Evolutionary conservation across 2,329 filamentous ascomycete species (phyloP).

Genomic region (Xylaria sp.): DNA sequence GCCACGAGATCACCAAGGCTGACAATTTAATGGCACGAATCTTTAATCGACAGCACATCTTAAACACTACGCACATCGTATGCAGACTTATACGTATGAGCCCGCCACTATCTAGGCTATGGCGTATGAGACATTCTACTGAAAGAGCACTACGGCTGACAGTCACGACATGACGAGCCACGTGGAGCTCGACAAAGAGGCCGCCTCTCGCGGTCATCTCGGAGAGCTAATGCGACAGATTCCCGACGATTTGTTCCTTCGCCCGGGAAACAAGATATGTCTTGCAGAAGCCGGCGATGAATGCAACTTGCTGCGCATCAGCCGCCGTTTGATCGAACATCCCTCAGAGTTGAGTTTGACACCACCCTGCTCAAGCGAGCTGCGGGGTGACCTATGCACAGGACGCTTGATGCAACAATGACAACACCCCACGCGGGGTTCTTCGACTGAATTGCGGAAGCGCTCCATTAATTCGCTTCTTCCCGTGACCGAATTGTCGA

Average conservation of each 20-base stretch:
- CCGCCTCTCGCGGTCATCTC: background rate
- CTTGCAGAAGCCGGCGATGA: slow-evolving; percentile 17
- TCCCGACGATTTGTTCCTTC: background rate
- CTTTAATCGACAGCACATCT: background rate
- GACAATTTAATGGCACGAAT: background rate
- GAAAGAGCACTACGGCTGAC: background rate
- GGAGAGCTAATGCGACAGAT: slow-evolving; percentile 1
- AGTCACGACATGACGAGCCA: background rate
- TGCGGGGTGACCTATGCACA: slow-evolving; percentile 24
- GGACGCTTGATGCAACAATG: slow-evolving; percentile 30
- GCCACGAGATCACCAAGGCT: background rate
- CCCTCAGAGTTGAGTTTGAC: slow-evolving; percentile 20
- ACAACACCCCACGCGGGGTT: slow-evolving; percentile 23
- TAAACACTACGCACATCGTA: background rate
- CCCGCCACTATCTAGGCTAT: background rate
- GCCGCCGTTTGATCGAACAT: slow-evolving; percentile 20
- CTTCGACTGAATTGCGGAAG: background rate
- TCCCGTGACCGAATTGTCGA: background rate
- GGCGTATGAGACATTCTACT: background rate
- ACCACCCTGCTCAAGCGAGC: slow-evolving; percentile 22
- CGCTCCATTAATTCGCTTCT: background rate
- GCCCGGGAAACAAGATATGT: slow-evolving; percentile 11
- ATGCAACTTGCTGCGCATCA: background rate
- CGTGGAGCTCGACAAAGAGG: background rate
- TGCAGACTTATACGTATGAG: background rate